Conservation (phyloP, 1,284 basidiomycete species). For the Ganoderma leucocontextum region DNA sequence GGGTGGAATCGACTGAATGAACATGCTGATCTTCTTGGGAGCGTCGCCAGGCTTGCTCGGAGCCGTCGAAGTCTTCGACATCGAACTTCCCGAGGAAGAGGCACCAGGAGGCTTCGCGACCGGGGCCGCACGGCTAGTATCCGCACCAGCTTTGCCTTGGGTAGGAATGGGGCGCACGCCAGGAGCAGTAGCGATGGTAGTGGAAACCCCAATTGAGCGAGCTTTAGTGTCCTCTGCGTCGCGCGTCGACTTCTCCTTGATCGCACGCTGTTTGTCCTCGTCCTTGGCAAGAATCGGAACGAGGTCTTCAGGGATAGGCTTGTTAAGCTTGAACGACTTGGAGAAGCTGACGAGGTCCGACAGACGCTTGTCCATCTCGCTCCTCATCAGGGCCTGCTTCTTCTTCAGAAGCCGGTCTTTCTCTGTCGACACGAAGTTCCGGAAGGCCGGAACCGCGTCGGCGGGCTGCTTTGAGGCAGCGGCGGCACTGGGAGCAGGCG, state of each 20-base stretch:
- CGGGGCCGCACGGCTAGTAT: slow-evolving; percentile 27
- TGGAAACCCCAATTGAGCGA: slow-evolving; percentile 66
- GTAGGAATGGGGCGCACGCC: slow-evolving; percentile 35
- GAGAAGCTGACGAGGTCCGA: slow-evolving; percentile 94
- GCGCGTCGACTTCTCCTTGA: slow-evolving; percentile 77
- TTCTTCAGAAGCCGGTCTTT: slow-evolving; percentile 90
- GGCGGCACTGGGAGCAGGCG: slow-evolving; percentile 49
- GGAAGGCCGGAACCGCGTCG: slow-evolving; percentile 81
- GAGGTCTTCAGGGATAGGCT: slow-evolving; percentile 93
- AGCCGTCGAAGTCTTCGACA: slow-evolving; percentile 40
- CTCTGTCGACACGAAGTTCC: slow-evolving; percentile 90
- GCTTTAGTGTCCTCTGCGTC: slow-evolving; percentile 73
- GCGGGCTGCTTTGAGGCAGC: slow-evolving; percentile 59
- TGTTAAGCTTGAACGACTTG: slow-evolving; percentile 94
- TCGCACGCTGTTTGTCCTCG: slow-evolving; percentile 84
- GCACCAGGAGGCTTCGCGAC: slow-evolving; percentile 23
- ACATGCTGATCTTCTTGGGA: slow-evolving; percentile 60
- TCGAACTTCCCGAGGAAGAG: slow-evolving; percentile 19
- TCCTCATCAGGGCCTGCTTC: slow-evolving; percentile 89
- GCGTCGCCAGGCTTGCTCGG: slow-evolving; percentile 42
- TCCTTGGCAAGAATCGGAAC: slow-evolving; percentile 93
- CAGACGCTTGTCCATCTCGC: slow-evolving; percentile 92
- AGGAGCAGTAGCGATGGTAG: slow-evolving; percentile 45
- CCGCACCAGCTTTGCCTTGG: slow-evolving; percentile 29
- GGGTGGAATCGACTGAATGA: slow-evolving; percentile 91